Conservation (phyloP, 352 stramenopile genomes). For the Globisporangium uncinulatum region DNA sequence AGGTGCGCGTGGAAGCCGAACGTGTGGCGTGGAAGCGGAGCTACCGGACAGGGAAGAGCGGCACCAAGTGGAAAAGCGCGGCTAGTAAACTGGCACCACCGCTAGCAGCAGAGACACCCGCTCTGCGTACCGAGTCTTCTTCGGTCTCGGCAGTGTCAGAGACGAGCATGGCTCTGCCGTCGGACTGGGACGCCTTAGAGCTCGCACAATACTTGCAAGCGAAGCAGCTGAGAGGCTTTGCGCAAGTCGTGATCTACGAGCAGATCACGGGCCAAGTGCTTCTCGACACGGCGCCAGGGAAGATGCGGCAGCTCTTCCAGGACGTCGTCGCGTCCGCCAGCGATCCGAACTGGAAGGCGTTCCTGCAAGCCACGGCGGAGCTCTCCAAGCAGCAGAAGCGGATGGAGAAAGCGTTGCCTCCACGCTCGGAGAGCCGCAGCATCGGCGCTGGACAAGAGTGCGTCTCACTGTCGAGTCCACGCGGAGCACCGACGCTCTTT, state of each 20-base stretch:
- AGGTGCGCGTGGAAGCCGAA: slow-evolving; percentile 48
- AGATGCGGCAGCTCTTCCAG: slow-evolving; percentile 41
- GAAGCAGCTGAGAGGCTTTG: slow-evolving; percentile 37
- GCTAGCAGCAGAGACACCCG: background rate
- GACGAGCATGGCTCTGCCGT: slow-evolving; percentile 24
- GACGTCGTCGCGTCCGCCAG: slow-evolving; percentile 16
- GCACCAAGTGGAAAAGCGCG: slow-evolving; percentile 64
- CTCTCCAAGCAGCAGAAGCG: slow-evolving; percentile 42
- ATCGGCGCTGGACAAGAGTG: background rate
- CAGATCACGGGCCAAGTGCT: slow-evolving; percentile 61
- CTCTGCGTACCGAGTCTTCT: background rate
- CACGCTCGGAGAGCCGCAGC: background rate
- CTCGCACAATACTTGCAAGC: slow-evolving; percentile 51
- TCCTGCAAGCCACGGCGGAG: slow-evolving; percentile 28
- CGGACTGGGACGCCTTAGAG: slow-evolving; percentile 55
- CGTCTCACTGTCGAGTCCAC: background rate
- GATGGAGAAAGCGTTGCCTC: slow-evolving; percentile 14
- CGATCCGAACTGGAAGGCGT: slow-evolving; percentile 45
- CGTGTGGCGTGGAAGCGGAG: slow-evolving; percentile 46
- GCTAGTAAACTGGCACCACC: slow-evolving; percentile 2
- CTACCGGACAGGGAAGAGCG: slow-evolving; percentile 37
- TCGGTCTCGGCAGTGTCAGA: background rate
- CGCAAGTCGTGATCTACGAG: slow-evolving; percentile 44
- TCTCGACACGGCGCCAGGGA: slow-evolving; percentile 34
- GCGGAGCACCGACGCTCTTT: slow-evolving; percentile 12